phyloP scores from a whole-genome alignment of 179 eudicot species.

The Carnegiea gigantea region DNA sequence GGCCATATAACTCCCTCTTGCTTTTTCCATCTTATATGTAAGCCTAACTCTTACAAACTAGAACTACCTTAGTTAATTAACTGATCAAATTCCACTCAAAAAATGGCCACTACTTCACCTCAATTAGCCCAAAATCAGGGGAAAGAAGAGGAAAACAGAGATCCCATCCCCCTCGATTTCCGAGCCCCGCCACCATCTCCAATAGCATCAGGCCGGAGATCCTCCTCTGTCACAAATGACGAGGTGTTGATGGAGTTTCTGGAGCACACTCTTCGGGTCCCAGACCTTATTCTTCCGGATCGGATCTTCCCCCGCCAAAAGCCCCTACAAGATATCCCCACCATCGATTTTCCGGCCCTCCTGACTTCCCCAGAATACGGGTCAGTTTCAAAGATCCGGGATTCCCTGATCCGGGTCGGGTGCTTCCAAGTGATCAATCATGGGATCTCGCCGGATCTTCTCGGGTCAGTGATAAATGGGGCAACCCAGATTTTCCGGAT shows the following conservation, averaged over 20 bases:
- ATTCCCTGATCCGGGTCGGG: slow-evolving; percentile 44
- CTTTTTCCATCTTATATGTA: not conserved
- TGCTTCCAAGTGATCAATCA: slow-evolving; percentile 73
- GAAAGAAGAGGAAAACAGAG: slow-evolving; percentile 20
- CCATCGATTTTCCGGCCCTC: slow-evolving; percentile 37
- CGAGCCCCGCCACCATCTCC: slow-evolving; percentile 96
- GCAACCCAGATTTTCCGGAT: slow-evolving; percentile 47
- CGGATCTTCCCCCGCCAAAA: slow-evolving; percentile 66
- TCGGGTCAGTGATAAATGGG: slow-evolving; percentile 27
- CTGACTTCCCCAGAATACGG: slow-evolving; percentile 8
- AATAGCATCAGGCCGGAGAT: slow-evolving; percentile 59
- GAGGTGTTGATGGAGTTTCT: slow-evolving; percentile 64
- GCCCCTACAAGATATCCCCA: slow-evolving; percentile 40
- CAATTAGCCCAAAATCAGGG: not conserved
- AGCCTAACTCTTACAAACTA: not conserved
- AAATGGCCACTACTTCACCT: slow-evolving; percentile 23
- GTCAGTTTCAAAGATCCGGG: slow-evolving; percentile 20
- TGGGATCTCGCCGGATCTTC: slow-evolving; percentile 43
- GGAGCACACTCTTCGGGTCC: slow-evolving; percentile 60
- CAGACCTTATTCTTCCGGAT: slow-evolving; percentile 69
- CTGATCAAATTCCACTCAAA: not conserved
- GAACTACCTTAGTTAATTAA: not conserved
- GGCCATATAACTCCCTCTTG: not conserved
- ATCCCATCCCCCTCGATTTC: slow-evolving; percentile 39
- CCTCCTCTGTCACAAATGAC: slow-evolving; percentile 65